Conservation (phyloP, 2,329 filamentous ascomycete genomes). For the Aspergillus piperis region DNA sequence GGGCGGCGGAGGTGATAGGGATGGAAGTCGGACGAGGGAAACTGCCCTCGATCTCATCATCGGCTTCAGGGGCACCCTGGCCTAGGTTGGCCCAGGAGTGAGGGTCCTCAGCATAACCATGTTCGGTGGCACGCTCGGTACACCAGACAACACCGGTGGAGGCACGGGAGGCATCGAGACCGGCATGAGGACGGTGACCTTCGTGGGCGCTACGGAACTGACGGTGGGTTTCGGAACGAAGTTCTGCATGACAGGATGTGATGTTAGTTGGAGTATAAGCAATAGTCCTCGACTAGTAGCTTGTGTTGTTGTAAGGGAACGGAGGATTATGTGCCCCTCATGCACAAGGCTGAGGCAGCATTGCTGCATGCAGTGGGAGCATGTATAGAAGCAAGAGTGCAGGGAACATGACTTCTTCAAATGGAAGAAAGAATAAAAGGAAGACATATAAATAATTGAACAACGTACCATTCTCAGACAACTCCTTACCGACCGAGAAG, state of each 20-base stretch:
- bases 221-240: constrained; percentile 78
- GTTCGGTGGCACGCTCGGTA: constrained; percentile 72
- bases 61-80: constrained; percentile 90
- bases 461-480: constrained; percentile 48
- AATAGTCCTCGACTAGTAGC: too few relatives aligned
- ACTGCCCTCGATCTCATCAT: constrained; percentile 87
- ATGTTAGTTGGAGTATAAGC: constrained; percentile 4
- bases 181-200: constrained; percentile 86
- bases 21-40: constrained; percentile 79
- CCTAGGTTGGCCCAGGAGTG: constrained; percentile 88
- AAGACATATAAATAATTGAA: neutral
- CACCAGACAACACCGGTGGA: constrained; percentile 92
- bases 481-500: constrained; percentile 47
- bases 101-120: constrained; percentile 82
- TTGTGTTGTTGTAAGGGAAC: neutral
- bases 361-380: neutral
- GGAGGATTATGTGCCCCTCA: neutral
- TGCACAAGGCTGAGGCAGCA: neutral
- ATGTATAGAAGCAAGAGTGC: too few relatives aligned
- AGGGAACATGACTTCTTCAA: neutral
- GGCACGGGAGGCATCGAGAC: constrained; percentile 81
- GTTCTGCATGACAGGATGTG: constrained; percentile 56
- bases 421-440: neutral
- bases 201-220: constrained; percentile 89
- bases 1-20: constrained; percentile 72